Base-by-base conservation (phyloP, 805 yeast species). In the Danielia oregonensis region DNA sequence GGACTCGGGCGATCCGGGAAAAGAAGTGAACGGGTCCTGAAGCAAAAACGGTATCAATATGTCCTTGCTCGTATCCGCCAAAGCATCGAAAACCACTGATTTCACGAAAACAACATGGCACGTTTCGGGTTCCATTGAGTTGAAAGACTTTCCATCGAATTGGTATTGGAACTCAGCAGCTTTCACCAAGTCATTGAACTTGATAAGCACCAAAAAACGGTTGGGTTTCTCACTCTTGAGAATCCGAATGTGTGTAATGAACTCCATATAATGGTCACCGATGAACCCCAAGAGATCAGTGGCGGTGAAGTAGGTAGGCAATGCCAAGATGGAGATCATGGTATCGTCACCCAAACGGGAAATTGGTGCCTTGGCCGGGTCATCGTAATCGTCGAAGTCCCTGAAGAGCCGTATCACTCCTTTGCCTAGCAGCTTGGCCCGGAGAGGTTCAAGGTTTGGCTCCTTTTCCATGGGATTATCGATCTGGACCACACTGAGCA, bases 261-360 rank as follows among this genome's bases (percentile, higher is more conserved):
- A 56, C 8, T 69, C 67, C 42, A 75, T 59, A 18, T 73, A 68
- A 1, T 68, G 61, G 30, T 80, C 80, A 16, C 94, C 94, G 8
- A 89, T 74, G 52, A 82, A 88, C 4, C 91, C 94, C 4, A 88
- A 56, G 16, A 89, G 54, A 49, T 88, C 96, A 16, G 87, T 82
- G 0, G 91, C 85, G 0, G 95, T 80, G 57, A 88, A 82, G 54
- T 88, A 89, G 8, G 84, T 78, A 0, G 97, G 97, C 0, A 88
- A 80, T 0, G 94, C 88, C n/a, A 87, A 57, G 13, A 87, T 83
- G 1, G 91, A 79, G 4, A 86, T 76, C 61, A 83, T 82, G 1
- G 87, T 74, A 23, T 73, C 78, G 51, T 79, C 82, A 0, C 78
- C 78, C 9, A 43, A 47, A 17, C 38, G 44, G 2, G 40, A 30